Evolutionary conservation across 2,329 filamentous ascomycete species (phyloP).

Genomic region (Pyrenochaeta sp.): DNA sequence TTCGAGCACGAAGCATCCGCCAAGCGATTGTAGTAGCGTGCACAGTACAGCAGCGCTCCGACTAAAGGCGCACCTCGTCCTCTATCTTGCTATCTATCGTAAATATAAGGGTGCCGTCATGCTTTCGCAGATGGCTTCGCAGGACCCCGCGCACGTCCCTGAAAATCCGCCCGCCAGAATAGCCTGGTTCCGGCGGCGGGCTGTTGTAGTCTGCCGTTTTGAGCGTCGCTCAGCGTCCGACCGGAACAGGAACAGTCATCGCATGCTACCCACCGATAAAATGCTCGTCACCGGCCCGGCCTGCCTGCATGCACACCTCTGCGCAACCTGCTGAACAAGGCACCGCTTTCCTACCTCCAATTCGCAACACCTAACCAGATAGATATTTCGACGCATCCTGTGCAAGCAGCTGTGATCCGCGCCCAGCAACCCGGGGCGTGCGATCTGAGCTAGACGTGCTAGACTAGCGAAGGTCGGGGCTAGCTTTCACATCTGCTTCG

Average conservation of each 20-base stretch:
- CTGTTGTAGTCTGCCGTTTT: constrained; percentile 6
- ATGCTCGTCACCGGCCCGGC: constrained; percentile 3
- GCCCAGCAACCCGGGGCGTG: constrained; percentile 6
- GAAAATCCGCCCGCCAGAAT: constrained; percentile 14
- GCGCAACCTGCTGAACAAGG: not conserved
- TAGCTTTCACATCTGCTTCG: constrained; percentile 1
- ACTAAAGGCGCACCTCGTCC: not conserved
- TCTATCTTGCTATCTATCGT: not conserved
- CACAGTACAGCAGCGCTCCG: too few species aligned
- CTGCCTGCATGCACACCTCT: not conserved
- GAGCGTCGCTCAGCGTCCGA: not conserved
- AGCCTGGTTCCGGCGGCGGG: constrained; percentile 13
- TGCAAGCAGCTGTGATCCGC: too few species aligned
- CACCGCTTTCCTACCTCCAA: too few species aligned
- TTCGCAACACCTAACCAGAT: too few species aligned
- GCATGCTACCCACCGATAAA: constrained; percentile 6
- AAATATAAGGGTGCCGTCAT: constrained; percentile 1
- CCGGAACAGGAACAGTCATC: constrained; percentile 17
- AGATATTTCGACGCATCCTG: too few species aligned
- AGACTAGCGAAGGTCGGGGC: not conserved
- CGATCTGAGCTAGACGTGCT: not conserved
- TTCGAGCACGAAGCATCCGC: constrained; percentile 9
- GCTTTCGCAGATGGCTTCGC: not conserved
- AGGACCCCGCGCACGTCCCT: constrained; percentile 12
- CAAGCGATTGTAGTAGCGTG: not conserved